Base-by-base conservation (phyloP, 1,139 yeast species). In the Diutina neorugosa region DNA sequence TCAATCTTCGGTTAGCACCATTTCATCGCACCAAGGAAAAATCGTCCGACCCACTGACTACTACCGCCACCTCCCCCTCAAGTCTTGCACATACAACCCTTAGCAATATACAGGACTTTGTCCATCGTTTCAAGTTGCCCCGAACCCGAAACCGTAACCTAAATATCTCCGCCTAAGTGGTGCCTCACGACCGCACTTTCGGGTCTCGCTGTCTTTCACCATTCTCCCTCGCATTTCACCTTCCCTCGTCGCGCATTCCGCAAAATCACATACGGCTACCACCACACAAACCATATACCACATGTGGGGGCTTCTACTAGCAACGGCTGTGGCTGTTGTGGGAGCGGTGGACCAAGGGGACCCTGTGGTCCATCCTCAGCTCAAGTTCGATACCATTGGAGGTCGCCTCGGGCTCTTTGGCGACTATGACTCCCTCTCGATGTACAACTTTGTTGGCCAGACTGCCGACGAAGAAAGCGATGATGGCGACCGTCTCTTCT, bases 401-500 rank as follows among this genome's bases (percentile, higher is more conserved):
- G 68, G 70, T 19, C 62, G 71, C 54, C 67, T 88, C 52, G 83
- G 85, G 5, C 60, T 87, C 18, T 74, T 86, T 52, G 96, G 96
- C 9, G 69, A 74, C 46, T 85, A 80, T 60, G 77, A 80, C 55
- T 81, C 84, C 16, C 63, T 85, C 31, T 78, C 93, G 1, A 70
- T 74, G 53, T 84, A 84, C 65, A 62, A 71, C 42, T 81, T 76
- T 59, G 62, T 66, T 34, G 87, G 87, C 12, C n/a, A 46, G 27
- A 46, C 50, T 12, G 18, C n/a, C 37, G 37, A n/a, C 37, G 23
- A 46, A n/a, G 23, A 27, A 9, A 12, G 37, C 37, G 50, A 34
- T 3, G 11, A n/a, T 2, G 50, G 50, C 54, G 83, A 69, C 44
- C 66, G 76, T 20, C 56, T 65, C 20, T 62, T 63, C 51, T 60